phyloP scores from a whole-genome alignment of 257 asterid genomes.

The Salvia rosmarinus region DNA sequence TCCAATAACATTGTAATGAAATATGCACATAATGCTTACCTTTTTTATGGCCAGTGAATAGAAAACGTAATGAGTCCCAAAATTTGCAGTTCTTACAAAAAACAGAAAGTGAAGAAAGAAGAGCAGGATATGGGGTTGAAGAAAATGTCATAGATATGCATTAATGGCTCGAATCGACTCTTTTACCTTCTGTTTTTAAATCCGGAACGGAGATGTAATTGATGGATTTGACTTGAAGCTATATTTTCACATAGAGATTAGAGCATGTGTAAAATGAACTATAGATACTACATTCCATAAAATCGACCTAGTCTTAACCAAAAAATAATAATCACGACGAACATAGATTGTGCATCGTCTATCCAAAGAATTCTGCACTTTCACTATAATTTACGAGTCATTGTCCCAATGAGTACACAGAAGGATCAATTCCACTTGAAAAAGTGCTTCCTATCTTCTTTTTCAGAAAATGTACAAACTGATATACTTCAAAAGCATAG shows the following conservation, averaged over 20 bases:
- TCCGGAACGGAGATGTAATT: slow-evolving; percentile 43
- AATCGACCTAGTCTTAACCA: background rate
- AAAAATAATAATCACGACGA: background rate
- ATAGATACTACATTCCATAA: background rate
- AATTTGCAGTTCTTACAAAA: background rate
- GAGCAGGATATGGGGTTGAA: slow-evolving; percentile 23
- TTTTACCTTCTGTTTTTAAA: background rate
- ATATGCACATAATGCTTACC: background rate
- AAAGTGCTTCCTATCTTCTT: slow-evolving; percentile 19
- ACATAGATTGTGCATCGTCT: background rate
- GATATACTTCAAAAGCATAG: slow-evolving; percentile 21
- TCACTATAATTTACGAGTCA: slow-evolving; percentile 19
- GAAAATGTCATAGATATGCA: slow-evolving; percentile 31
- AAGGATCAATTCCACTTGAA: slow-evolving; percentile 31
- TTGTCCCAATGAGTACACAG: slow-evolving; percentile 5
- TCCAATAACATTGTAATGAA: slow-evolving; percentile 2
- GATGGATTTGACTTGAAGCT: slow-evolving; percentile 40
- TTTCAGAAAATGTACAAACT: slow-evolving; percentile 49
- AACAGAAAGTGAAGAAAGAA: slow-evolving; percentile 1
- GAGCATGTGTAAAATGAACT: background rate
- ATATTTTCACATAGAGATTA: background rate
- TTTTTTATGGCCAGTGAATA: background rate
- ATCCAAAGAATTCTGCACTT: slow-evolving; percentile 27
- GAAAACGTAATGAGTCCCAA: background rate
- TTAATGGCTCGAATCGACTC: slow-evolving; percentile 20